Evolutionary conservation across 169 alveolate genomes (phyloP), one percentile per base, ranked within the genome.

Genomic region (Plasmodium sp.): DNA sequence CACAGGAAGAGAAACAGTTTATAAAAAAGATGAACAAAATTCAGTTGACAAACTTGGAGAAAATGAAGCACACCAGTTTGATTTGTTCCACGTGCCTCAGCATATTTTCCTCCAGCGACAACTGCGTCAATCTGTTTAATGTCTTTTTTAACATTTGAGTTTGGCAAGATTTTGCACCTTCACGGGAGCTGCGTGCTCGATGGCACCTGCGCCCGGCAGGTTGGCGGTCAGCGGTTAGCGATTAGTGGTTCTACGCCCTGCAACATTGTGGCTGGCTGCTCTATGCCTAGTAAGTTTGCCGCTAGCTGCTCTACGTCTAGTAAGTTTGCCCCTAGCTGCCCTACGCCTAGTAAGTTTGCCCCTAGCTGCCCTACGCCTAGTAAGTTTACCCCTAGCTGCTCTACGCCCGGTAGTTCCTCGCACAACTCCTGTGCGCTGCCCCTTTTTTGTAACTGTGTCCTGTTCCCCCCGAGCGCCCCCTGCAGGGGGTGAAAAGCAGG

Each of bases 21-120:
- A 90, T 90, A 80, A 80, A 62, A 80, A 90, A 81, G 74, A 27
- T 90, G 94, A 58, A 90, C 36, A 90, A 90, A 71, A 43, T 90
- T 80, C 94, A 90, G 45, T 62, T 71, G 39, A 18, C 41, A 58
- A 80, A 90, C 82, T 16, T 80, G 27, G 83, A 67, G 73, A 90
- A 43, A 58, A 90, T 90, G 94, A 90, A 80, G 72, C 72, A n/a
- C 58, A 80, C 88, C 14, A 45, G 82, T 81, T 80, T 62, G 6
- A 67, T 90, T 41, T 90, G 94, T 62, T 90, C 94, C 16, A 81
- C 94, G 18, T 90, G 94, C 34, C 67, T 79, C 27, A 36, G 80
- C 73, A 90, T 90, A 62, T 90, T 90, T 90, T 90, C 94, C 31
- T 90, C 91, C 48, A 90, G 77, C 73, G 45, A 39, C 12, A 62